Conservation (phyloP, 257 asterid genomes). For the Echites panduratus region DNA sequence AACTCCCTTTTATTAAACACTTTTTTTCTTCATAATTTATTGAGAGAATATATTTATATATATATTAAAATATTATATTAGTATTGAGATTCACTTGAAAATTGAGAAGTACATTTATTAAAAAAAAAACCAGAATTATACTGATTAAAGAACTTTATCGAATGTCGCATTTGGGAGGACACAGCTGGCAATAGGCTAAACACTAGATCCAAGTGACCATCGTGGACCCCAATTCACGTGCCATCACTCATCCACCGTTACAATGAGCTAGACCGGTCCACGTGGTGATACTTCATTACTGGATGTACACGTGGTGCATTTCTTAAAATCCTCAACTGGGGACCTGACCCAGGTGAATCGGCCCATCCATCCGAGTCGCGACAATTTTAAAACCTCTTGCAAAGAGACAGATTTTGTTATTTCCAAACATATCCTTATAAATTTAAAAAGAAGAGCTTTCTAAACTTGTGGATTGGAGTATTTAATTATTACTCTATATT, state of each 20-base stretch:
- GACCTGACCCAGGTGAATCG: conserved; percentile 39
- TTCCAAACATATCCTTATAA: conserved; percentile 30
- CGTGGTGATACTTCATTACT: conserved; percentile 17
- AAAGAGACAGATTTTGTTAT: conserved; percentile 13
- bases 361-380: conserved; percentile 16
- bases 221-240: conserved; percentile 45
- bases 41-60: no score
- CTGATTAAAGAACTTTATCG: not conserved
- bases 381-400: conserved; percentile 21
- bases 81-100: no score
- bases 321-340: conserved; percentile 28
- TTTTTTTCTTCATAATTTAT: no score
- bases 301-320: conserved; percentile 23
- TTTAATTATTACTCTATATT: no score
- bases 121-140: no score
- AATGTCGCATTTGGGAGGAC: conserved; percentile 19
- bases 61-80: no score
- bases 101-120: no score
- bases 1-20: no score
- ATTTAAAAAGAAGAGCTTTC: no score
- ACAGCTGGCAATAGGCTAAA: conserved; percentile 31
- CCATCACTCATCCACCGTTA: conserved; percentile 15
- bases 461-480: no score
- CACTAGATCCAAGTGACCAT: conserved; percentile 29
- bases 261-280: conserved; percentile 4